Conservation (phyloP, 169 alveolate species). For the Eimeria falciformis region DNA sequence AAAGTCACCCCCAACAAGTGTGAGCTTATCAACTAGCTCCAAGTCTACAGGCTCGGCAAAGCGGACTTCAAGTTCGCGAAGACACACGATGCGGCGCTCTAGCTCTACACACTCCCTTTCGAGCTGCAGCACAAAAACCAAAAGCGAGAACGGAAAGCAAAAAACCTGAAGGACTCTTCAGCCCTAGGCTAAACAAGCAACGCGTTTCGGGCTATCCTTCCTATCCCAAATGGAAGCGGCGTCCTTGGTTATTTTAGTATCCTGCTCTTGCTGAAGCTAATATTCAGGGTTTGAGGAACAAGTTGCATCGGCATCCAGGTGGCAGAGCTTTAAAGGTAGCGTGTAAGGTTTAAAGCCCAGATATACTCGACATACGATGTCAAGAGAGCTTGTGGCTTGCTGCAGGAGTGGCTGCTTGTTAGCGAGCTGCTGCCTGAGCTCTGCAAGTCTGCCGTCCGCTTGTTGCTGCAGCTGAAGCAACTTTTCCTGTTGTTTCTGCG, state of each 20-base stretch:
- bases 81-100: conserved; percentile 36
- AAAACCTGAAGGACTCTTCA: neutral
- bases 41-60: too few relatives aligned
- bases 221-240: neutral
- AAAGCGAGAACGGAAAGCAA: neutral
- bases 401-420: conserved; percentile 46
- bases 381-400: conserved; percentile 46
- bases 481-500: conserved; percentile 32
- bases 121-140: neutral
- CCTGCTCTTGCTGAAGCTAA: conserved; percentile 3
- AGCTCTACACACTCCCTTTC: conserved; percentile 53
- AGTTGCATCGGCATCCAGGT: neutral
- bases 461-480: conserved; percentile 58
- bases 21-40: too few relatives aligned
- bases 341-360: neutral
- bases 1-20: too few relatives aligned
- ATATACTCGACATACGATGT: neutral
- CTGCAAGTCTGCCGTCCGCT: conserved; percentile 42
- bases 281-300: neutral
- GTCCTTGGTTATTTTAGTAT: neutral
- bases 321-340: neutral
- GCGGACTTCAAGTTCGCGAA: conserved; percentile 34
- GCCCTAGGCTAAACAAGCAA: neutral
- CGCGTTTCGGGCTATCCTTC: neutral
- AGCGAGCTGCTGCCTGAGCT: conserved; percentile 44